Base-by-base conservation (phyloP, 768 basidiomycete species). In the Leucosporidium yakuticum region DNA sequence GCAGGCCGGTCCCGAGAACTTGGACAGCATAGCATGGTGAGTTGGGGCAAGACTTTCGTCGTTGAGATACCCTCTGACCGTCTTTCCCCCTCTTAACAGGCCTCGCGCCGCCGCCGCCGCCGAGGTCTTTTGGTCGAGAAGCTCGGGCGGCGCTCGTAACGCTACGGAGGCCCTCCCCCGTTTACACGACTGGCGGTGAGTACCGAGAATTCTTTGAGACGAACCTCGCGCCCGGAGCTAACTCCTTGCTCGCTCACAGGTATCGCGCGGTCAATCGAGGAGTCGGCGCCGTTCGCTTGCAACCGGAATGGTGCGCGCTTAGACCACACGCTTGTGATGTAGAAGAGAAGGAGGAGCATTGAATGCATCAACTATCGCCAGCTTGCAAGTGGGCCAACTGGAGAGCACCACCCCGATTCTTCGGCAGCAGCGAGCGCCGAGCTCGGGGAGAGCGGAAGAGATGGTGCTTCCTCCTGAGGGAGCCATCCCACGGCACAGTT, bases 121-220 rank as follows among this genome's bases (percentile, higher is more conserved):
- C 0, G 89, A 90, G 80, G 75, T 89, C 21, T 90, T 88, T 77
- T 90, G 89, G 88, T 85, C 83, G 1, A 88, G 88, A 8, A 68
- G 73, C 19, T 68, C 48, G 4, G 55, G 81, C 1, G 65, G 69
- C 0, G 71, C 80, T 14, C 78, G 80, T 29, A 79, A 82, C 63
- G 79, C 81, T 14, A 77, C 64, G 1, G 76, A 81, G 25, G 88
- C 87, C 5, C 77, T 88, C 12, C 83, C 85, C 36, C 83, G 89
- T 2, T 77, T 91, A 68, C 86, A 89, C 73, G 87, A 88, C 67
- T 60, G 87, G 27, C 70, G 77, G 58, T 78, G 1, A 2, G 60
- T 21, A 7, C 2, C 36, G 2, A 1, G 6, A 20, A n/a, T n/a
- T n/a, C n/a, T n/a, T n/a, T n/a, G n/a, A n/a, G n/a, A n/a, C n/a